These are phyloP conservation scores for Aspergillus diversus DNA, from an alignment of 495 filamentous ascomycete species.

Conservation along the genomic window DNA sequence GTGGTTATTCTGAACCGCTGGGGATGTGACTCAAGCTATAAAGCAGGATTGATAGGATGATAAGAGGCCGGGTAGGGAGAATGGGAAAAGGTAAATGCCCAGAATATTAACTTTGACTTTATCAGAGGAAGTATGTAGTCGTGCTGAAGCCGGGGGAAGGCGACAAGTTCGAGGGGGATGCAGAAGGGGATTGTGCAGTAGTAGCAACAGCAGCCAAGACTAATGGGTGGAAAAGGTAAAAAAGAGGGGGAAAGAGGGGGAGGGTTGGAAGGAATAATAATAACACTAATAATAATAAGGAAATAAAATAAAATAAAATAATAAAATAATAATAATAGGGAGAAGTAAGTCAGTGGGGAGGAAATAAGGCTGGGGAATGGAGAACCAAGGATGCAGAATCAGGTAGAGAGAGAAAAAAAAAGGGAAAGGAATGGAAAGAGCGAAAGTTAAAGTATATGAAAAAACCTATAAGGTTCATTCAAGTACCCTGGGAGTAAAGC, in stretches of 20 bases:
- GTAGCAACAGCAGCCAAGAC: conserved; percentile 6
- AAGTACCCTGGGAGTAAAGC: neutral
- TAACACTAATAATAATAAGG: conserved; percentile 1
- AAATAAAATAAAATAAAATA: conserved; percentile 17
- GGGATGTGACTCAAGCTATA: neutral
- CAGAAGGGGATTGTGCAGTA: conserved; percentile 7
- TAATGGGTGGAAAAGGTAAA: conserved; percentile 19
- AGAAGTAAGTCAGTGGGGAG: conserved; percentile 13
- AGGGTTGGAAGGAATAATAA: conserved; percentile 27
- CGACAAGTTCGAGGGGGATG: conserved; percentile 8
- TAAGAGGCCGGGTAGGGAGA: neutral
- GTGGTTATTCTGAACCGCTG: neutral
- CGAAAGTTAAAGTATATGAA: neutral
- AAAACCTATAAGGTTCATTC: neutral
- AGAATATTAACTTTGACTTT: neutral
- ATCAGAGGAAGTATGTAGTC: neutral
- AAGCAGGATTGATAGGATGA: neutral
- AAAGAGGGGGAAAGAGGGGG: conserved; percentile 23
- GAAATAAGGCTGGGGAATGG: conserved; percentile 18
- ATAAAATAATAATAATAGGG: conserved; percentile 24
- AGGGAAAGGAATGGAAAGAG: neutral
- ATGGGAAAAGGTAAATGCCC: conserved; percentile 1
- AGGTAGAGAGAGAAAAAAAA: conserved; percentile 12
- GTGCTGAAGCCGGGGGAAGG: neutral
- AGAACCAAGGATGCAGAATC: conserved; percentile 19